Percentiles rank a stretch among this genome's conserved stretches.
Conservation (phyloP, 2,329 filamentous ascomycete genomes). For the Sarocladiaceae sp. region DNA sequence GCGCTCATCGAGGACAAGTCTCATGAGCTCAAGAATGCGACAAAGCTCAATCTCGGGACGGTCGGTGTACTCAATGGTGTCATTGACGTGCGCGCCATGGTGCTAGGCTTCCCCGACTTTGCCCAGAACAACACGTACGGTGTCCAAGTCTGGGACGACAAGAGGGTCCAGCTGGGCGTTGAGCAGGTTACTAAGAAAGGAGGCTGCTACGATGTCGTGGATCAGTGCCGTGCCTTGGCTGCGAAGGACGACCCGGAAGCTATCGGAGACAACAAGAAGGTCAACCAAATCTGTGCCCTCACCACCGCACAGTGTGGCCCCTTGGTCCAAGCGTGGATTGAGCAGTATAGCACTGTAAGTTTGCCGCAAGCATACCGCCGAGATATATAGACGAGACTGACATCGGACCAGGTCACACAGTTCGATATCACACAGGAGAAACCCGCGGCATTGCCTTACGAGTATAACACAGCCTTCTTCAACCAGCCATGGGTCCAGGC, state of each 20-base stretch:
- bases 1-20: constrained; percentile 11
- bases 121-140: constrained; percentile 60
- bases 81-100: constrained; percentile 55
- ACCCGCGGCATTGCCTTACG: constrained; percentile 51
- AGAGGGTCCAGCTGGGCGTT: constrained; percentile 18
- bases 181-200: constrained; percentile 12
- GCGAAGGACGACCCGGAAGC: constrained; percentile 28
- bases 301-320: constrained; percentile 28
- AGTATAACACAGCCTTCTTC: constrained; percentile 56
- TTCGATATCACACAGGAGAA: constrained; percentile 52
- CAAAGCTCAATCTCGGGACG: constrained; percentile 44
- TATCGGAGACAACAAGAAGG: constrained; percentile 29
- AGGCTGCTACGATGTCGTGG: constrained; percentile 47
- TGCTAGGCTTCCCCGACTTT: constrained; percentile 45
- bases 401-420: too few species aligned
- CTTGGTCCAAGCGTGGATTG: too few species aligned
- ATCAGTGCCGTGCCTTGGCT: constrained; percentile 35
- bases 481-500: constrained; percentile 50
- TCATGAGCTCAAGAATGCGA: constrained; percentile 25
- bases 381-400: too few species aligned
- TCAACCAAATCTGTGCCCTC: constrained; percentile 42
- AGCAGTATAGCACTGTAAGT: too few species aligned
- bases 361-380: too few species aligned
- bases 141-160: constrained; percentile 46
- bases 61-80: constrained; percentile 63